Evolutionary conservation across 768 basidiomycete genomes (phyloP), one percentile per base, ranked within the genome.

Genomic region (Tylopilus rubrobrunneus): DNA sequence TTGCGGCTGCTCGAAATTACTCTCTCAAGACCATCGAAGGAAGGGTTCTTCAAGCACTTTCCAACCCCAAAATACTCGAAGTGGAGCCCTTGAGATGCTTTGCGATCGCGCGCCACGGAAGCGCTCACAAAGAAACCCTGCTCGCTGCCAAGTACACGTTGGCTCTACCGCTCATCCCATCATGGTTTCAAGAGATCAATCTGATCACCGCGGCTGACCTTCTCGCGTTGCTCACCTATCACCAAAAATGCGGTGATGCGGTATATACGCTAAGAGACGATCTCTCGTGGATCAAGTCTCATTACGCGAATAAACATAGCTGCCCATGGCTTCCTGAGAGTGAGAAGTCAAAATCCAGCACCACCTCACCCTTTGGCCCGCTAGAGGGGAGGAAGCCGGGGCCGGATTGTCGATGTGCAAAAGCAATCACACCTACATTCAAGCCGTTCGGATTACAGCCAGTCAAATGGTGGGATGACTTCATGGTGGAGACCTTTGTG

Each of bases 81-180:
- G 52, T 23, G 1, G 36, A 37, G 14, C 15, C 36, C 17, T 37
- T 17, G 5, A 7, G 63, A 4, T 64, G 65, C 8, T 75, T 71
- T 49, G 71, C 66, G 5, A 62, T 74, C 12, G 68, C 72, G 5
- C 59, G 57, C 19, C 63, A 57, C 9, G 67, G 64, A 36, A 43
- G 48, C 7, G 43, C 67, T n/a, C 54, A 45, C 25, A 51, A 61
- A 7, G 62, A 68, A 40, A 65, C 65, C 0, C 25, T 56, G 17
- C 56, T 64, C 2, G 71, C 74, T 36, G 69, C 70, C n/a, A 63
- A 55, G 25, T 55, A 59, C 34, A 67, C 70, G 0, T 56, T 74
- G 42, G 29, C 55, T 3, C 51, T 61, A 25, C 62, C 71, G 0
- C 53, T 69, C 40, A 48, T 62, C 11, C 61, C 63, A 0, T 39